Conservation (phyloP, 805 yeast genomes). For the Monosporozyma aquatica region DNA sequence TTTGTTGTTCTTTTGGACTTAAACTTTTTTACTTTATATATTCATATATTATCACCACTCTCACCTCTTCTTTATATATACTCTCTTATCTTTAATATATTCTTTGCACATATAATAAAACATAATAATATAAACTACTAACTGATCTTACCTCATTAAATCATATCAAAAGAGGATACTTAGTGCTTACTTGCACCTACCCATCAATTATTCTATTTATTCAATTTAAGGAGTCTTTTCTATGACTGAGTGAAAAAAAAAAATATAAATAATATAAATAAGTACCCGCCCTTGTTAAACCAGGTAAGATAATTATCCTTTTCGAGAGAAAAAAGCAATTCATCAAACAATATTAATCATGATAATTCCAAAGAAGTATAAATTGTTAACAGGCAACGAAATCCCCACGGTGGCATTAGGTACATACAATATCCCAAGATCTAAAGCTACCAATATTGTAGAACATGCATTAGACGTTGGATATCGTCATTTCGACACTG, state of each 20-base stretch:
- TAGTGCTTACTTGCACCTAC: too few species aligned
- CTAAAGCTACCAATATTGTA: slow-evolving; percentile 37
- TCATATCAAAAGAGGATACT: too few species aligned
- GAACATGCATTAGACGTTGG: slow-evolving; percentile 53
- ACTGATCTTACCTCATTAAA: too few species aligned
- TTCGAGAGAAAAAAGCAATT: too few species aligned
- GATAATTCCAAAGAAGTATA: slow-evolving; percentile 26
- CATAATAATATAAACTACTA: too few species aligned
- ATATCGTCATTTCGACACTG: slow-evolving; percentile 69
- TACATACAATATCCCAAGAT: slow-evolving; percentile 37
- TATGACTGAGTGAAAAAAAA: neutral
- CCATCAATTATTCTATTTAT: too few species aligned
- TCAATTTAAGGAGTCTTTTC: too few species aligned
- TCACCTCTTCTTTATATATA: neutral
- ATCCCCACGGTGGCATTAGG: slow-evolving; percentile 56
- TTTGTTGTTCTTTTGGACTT: neutral
- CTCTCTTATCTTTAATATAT: neutral
- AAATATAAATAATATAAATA: too few species aligned
- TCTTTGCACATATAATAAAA: too few species aligned
- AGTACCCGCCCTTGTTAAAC: too few species aligned
- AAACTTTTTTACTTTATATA: neutral
- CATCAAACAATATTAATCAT: too few species aligned
- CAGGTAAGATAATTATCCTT: too few species aligned
- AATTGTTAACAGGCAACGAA: slow-evolving; percentile 43
- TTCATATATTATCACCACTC: neutral